A percentile compares a stretch with the other conserved stretches of the same genome.
Conservation (phyloP, 345 rosid genomes). For the Hibiscus tridactylites region DNA sequence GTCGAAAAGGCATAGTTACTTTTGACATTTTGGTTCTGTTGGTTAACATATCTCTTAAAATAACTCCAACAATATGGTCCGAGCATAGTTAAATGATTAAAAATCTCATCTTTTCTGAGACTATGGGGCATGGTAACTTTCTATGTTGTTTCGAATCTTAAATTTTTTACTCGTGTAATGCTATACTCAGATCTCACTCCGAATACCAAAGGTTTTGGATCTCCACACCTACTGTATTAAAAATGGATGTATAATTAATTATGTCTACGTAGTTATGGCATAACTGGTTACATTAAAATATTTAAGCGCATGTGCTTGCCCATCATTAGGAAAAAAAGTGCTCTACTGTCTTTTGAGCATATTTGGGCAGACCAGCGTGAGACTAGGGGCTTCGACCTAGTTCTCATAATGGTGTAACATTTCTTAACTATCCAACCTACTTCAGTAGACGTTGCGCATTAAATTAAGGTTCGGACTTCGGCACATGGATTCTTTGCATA, state of each 20-base stretch:
- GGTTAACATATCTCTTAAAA: background rate
- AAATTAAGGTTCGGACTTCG: background rate
- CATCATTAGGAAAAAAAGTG: background rate
- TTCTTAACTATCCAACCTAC: background rate
- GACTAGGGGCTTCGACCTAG: background rate
- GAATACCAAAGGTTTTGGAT: background rate
- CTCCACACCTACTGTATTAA: background rate
- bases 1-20: constrained; percentile 6
- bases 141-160: background rate
- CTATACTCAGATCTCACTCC: background rate
- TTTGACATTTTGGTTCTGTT: constrained; percentile 2
- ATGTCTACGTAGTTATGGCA: background rate
- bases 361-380: background rate
- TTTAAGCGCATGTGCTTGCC: background rate
- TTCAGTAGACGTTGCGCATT: background rate
- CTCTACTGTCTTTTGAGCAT: too few species aligned
- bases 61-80: background rate
- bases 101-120: constrained; percentile 3
- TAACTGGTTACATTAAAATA: background rate
- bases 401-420: background rate
- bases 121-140: too few species aligned
- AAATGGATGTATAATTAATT: background rate
- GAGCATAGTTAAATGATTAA: constrained; percentile 6
- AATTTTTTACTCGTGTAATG: background rate
- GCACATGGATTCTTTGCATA: background rate